Percentiles rank a stretch among this genome's conserved stretches.
phyloP scores from a whole-genome alignment of 192 early-diverging fungal species.

The Haplosporangium gracile region DNA sequence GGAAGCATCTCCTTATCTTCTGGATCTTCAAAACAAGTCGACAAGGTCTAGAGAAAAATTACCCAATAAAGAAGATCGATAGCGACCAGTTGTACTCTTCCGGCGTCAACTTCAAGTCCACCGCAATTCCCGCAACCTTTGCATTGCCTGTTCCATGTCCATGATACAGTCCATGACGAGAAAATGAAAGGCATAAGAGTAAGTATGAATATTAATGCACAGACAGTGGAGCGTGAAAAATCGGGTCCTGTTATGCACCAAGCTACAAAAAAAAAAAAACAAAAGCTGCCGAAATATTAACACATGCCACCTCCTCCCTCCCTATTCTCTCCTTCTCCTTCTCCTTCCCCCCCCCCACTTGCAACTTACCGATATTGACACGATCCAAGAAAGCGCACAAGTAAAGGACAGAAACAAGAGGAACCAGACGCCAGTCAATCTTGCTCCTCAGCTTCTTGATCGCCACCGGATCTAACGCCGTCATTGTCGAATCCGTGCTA shows the following conservation, averaged over 20 bases:
- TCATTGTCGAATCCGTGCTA: neutral
- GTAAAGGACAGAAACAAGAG: slow-evolving; percentile 73
- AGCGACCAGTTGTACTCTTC: slow-evolving; percentile 69
- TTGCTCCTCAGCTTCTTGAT: slow-evolving; percentile 62
- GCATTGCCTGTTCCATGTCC: slow-evolving; percentile 61
- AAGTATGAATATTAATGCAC: neutral
- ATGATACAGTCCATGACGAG: neutral
- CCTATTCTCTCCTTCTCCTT: too few relatives aligned
- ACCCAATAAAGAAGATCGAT: slow-evolving; percentile 75
- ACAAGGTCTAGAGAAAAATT: neutral
- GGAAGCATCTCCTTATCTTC: neutral
- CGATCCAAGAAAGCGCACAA: slow-evolving; percentile 80
- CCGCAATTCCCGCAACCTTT: slow-evolving; percentile 63
- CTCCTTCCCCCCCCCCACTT: neutral
- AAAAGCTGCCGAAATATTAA: neutral
- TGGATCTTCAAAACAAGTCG: neutral
- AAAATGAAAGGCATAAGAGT: neutral
- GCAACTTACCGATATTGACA: slow-evolving; percentile 70
- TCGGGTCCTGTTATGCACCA: neutral
- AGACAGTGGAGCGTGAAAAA: neutral
- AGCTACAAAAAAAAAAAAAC: neutral
- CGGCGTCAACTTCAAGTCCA: slow-evolving; percentile 59
- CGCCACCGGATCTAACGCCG: neutral
- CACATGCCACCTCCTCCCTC: neutral
- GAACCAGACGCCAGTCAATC: slow-evolving; percentile 74